A percentile compares a stretch with the other conserved stretches of the same genome.
phyloP scores from a whole-genome alignment of 257 asterid species.

The Plantago major region DNA sequence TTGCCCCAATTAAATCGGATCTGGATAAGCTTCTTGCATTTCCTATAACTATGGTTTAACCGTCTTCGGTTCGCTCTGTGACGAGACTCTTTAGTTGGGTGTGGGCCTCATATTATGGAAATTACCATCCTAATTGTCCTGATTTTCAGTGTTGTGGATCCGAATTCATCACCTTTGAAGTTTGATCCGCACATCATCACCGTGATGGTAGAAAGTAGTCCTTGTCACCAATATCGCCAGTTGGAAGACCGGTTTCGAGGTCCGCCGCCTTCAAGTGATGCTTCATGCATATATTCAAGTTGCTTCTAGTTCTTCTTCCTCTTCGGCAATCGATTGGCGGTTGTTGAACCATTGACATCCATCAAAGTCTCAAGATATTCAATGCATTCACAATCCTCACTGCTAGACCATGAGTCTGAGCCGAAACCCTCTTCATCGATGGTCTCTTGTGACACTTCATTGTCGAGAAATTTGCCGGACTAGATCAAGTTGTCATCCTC shows the following conservation, averaged over 20 bases:
- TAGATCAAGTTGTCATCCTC: slow-evolving; percentile 15
- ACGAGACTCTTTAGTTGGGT: slow-evolving; percentile 15
- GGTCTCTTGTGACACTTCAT: slow-evolving; percentile 29
- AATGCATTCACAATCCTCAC: slow-evolving; percentile 24
- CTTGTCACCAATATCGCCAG: slow-evolving; percentile 4
- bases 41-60: slow-evolving; percentile 5
- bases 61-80: slow-evolving; percentile 21
- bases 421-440: slow-evolving; percentile 30
- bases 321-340: not conserved
- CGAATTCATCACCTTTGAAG: slow-evolving; percentile 9
- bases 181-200: not conserved
- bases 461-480: slow-evolving; percentile 21
- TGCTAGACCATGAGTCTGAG: slow-evolving; percentile 29
- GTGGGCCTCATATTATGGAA: slow-evolving; percentile 5
- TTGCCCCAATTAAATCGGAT: slow-evolving; percentile 31
- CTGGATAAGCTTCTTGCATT: slow-evolving; percentile 27
- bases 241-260: not conserved
- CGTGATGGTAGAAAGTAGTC: not conserved
- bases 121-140: slow-evolving; percentile 8
- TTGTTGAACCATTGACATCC: slow-evolving; percentile 3
- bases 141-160: slow-evolving; percentile 1
- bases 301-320: slow-evolving; percentile 19
- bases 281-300: slow-evolving; percentile 7
- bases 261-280: slow-evolving; percentile 8
- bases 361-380: slow-evolving; percentile 20